Evolutionary conservation across 495 filamentous ascomycete species (phyloP), one percentile per base, ranked within the genome.

Genomic region (Xylaria flabelliformis): DNA sequence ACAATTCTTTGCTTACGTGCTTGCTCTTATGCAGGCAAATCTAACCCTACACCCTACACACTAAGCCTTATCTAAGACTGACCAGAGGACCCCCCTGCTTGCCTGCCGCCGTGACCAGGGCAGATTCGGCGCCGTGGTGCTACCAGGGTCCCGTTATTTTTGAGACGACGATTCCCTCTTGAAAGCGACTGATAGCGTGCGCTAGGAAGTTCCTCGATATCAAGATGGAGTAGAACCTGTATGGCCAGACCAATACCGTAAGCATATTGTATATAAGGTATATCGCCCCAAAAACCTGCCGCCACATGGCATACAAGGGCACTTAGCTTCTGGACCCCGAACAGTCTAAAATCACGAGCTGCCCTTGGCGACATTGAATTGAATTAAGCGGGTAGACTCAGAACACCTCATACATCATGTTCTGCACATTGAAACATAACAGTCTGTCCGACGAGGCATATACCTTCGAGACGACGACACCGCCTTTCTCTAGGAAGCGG

Each of bases 361-460:
- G 26, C 61, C 21, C 67, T 69, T 69, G 67, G 41, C 53, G 10
- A 53, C 53, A 39, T 36, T n/a, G 29, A 39, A 53, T 69, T 53
- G 44, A 12, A 53, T 26, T n/a, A 26, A 29, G 13, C 19, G 12
- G 59, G 10, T 24, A 5, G 13, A 41, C 61, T 64, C 7, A 10
- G 34, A 42, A 50, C 8, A 42, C 17, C 48, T 44, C 50, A 56
- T 56, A 39, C 61, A 46, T 15, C 26, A 73, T 73, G 71, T 73
- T 73, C 48, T 73, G 63, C 65, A 73, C 71, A 10, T 41, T 73
- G 55, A 73, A 73, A 56, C 59, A 67, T 21, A 73, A 64, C 58
- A 51, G 65, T 56, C 64, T 46, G 15, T 51, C 71, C 21, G 71
- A 69, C 53, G 65, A 73, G 65, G 21, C 65, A 44, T 73, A 73